These are phyloP conservation scores for Rhynchospora pubera DNA, from an alignment of 176 grass and related monocot species.

Conservation along the genomic window DNA sequence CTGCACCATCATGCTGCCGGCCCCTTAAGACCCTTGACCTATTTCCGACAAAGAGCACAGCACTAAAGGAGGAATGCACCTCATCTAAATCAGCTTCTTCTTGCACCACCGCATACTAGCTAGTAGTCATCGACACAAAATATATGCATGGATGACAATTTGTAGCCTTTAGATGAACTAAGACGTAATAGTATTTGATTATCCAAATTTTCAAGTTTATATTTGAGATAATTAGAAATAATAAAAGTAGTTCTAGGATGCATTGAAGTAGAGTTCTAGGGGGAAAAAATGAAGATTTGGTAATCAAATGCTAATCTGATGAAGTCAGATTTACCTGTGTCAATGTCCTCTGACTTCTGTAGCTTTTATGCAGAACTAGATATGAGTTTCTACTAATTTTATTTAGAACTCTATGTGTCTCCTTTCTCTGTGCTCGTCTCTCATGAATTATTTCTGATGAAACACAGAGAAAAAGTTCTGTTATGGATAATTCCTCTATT, in stretches of 20 bases:
- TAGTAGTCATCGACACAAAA: not conserved
- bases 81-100: constrained; percentile 11
- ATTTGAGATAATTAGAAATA: not conserved
- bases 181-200: constrained; percentile 7
- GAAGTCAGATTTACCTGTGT: not conserved
- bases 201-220: constrained; percentile 9
- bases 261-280: not conserved
- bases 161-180: not conserved
- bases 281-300: not conserved
- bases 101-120: constrained; percentile 8
- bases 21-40: constrained; percentile 91
- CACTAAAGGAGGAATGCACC: constrained; percentile 43
- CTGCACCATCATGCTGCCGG: constrained; percentile 18
- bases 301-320: constrained; percentile 19
- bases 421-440: no score
- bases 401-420: not conserved
- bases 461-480: no score
- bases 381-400: not conserved
- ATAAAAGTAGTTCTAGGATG: not conserved
- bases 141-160: not conserved
- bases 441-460: no score
- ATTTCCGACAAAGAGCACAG: constrained; percentile 54
- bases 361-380: not conserved
- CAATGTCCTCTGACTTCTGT: not conserved
- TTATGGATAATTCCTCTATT: no score